phyloP scores from a whole-genome alignment of 495 filamentous ascomycete species.

The Melanomma pulvis-pyrius region DNA sequence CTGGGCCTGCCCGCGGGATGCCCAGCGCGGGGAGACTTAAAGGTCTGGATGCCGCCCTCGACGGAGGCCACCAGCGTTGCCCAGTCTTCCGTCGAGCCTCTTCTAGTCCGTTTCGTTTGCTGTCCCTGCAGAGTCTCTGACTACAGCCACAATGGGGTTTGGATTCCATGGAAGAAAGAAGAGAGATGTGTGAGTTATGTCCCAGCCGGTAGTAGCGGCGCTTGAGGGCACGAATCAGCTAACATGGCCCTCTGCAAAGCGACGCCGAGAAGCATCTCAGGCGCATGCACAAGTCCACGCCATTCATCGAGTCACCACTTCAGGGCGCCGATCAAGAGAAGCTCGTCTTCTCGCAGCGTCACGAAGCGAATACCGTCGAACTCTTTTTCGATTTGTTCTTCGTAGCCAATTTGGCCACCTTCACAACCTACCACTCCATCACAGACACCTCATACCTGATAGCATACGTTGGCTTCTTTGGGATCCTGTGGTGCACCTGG shows the following conservation, averaged over 20 bases:
- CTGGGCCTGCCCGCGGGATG: background rate
- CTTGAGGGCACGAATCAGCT: background rate
- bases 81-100: background rate
- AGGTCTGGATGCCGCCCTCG: background rate
- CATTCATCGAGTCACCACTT: constrained; percentile 35
- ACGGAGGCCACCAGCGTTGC: background rate
- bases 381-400: constrained; percentile 75
- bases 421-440: constrained; percentile 50
- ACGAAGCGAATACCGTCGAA: constrained; percentile 60
- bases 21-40: background rate
- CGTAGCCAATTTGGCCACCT: constrained; percentile 68
- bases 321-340: constrained; percentile 31
- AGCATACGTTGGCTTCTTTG: constrained; percentile 38
- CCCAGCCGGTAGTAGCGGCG: background rate
- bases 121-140: background rate
- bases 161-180: constrained; percentile 12
- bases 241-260: constrained; percentile 3
- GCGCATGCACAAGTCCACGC: constrained; percentile 27
- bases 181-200: constrained; percentile 23
- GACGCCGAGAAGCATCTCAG: constrained; percentile 35
- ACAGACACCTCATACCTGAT: constrained; percentile 28
- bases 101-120: background rate
- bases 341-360: constrained; percentile 38
- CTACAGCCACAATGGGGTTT: constrained; percentile 17
- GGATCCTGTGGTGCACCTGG: constrained; percentile 35